Conservation (phyloP, 371 early-diverging fungal genomes). For the Parasitella parasitica region DNA sequence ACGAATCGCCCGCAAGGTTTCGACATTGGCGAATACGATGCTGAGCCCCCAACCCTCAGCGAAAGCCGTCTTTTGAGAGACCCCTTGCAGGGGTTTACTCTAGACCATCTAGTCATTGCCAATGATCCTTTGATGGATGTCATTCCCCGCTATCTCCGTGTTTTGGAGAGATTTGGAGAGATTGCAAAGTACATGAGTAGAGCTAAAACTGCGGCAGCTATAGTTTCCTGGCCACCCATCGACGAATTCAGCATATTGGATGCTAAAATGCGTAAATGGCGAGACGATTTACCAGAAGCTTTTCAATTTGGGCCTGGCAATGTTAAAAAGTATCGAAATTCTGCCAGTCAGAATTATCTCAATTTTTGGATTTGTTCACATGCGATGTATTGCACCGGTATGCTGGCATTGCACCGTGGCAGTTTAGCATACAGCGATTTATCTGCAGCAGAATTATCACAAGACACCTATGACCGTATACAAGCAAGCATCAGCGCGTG, state of each 20-base stretch:
- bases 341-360: conserved; percentile 34
- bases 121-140: conserved; percentile 37
- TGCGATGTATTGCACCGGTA: conserved; percentile 38
- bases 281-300: conserved; percentile 24
- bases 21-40: conserved; percentile 56
- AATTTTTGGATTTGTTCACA: conserved; percentile 44
- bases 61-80: conserved; percentile 46
- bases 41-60: conserved; percentile 46
- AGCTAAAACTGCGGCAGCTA: conserved; percentile 28
- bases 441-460: conserved; percentile 13
- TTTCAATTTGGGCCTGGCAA: conserved; percentile 29
- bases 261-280: conserved; percentile 36
- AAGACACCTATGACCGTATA: conserved; percentile 22
- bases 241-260: conserved; percentile 47
- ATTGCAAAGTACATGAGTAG: conserved; percentile 52
- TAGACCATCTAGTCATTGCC: conserved; percentile 20
- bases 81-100: conserved; percentile 26
- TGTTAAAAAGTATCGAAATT: conserved; percentile 21
- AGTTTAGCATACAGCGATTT: conserved; percentile 47
- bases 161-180: conserved; percentile 48
- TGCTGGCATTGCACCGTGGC: conserved; percentile 41
- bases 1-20: conserved; percentile 61
- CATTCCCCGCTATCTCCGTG: conserved; percentile 26
- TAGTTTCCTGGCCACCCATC: conserved; percentile 52
- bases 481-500: conserved; percentile 30